A percentile compares a stretch with the other conserved stretches of the same genome.
These are phyloP conservation scores for Colletotrichum siamense DNA, from an alignment of 2,329 filamentous ascomycete species.

Conservation along the genomic window DNA sequence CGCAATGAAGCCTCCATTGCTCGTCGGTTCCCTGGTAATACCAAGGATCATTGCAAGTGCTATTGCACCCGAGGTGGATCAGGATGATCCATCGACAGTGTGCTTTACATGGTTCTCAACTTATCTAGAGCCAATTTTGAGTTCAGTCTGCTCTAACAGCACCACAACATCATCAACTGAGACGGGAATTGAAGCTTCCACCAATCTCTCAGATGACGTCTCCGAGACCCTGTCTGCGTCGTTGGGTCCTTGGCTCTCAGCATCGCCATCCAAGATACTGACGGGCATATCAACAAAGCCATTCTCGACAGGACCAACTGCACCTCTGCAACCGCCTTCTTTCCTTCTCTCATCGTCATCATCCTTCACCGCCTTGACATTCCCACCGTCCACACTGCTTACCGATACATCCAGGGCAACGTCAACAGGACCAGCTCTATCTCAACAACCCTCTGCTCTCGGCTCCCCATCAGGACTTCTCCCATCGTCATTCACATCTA, in stretches of 20 bases:
- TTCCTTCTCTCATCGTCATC: neutral
- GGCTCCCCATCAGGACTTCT: neutral
- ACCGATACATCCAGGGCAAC: neutral
- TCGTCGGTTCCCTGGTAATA: neutral
- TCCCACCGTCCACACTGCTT: neutral
- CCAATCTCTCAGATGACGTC: neutral
- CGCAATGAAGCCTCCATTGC: neutral
- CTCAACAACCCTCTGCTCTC: neutral
- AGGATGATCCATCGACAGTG: neutral
- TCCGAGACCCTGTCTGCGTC: neutral
- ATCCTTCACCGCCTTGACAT: neutral
- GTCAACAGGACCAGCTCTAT: neutral
- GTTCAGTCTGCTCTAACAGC: neutral
- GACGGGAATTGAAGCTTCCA: neutral
- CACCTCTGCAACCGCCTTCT: neutral
- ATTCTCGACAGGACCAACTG: neutral
- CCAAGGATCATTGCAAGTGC: neutral
- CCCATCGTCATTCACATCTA: neutral
- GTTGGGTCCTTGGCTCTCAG: neutral
- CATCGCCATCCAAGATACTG: neutral
- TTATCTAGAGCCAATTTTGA: neutral
- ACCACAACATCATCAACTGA: neutral
- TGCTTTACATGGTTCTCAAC: neutral
- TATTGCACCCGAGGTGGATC: neutral
- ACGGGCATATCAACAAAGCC: neutral